These are phyloP conservation scores for Bipolaris bicolor DNA, from an alignment of 2,329 filamentous ascomycete species.

Conservation along the genomic window DNA sequence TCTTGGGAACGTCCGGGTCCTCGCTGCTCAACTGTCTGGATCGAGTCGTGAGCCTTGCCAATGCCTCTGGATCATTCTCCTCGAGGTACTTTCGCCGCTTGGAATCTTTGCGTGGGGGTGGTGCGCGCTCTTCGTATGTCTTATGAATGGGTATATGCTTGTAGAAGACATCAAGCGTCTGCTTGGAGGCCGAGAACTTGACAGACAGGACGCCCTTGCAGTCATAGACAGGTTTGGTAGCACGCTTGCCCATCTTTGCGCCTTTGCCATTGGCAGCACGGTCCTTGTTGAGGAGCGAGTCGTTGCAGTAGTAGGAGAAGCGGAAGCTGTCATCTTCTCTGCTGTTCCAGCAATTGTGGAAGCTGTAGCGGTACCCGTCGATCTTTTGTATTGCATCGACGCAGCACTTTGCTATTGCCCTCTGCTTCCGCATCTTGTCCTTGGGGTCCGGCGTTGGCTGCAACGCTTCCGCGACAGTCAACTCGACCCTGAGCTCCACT, in stretches of 20 bases:
- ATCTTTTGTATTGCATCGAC: constrained; percentile 52
- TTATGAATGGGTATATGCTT: constrained; percentile 55
- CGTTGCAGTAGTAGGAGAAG: constrained; percentile 59
- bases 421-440: constrained; percentile 53
- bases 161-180: constrained; percentile 54
- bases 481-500: constrained; percentile 32
- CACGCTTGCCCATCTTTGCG: constrained; percentile 45
- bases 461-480: constrained; percentile 47
- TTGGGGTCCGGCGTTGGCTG: constrained; percentile 45
- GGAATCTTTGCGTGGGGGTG: constrained; percentile 50
- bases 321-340: constrained; percentile 54
- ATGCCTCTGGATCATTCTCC: constrained; percentile 43
- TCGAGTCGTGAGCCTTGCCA: constrained; percentile 33
- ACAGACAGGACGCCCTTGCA: constrained; percentile 56
- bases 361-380: constrained; percentile 57
- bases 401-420: constrained; percentile 55
- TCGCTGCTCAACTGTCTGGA: constrained; percentile 30
- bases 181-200: constrained; percentile 54
- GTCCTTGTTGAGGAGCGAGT: constrained; percentile 59
- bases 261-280: constrained; percentile 55
- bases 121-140: constrained; percentile 54
- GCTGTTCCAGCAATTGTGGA: constrained; percentile 58
- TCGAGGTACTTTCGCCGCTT: constrained; percentile 47
- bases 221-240: constrained; percentile 56
- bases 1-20: constrained; percentile 25